phyloP scores from a whole-genome alignment of 2,329 filamentous ascomycete genomes.

The Diaporthe capsici region DNA sequence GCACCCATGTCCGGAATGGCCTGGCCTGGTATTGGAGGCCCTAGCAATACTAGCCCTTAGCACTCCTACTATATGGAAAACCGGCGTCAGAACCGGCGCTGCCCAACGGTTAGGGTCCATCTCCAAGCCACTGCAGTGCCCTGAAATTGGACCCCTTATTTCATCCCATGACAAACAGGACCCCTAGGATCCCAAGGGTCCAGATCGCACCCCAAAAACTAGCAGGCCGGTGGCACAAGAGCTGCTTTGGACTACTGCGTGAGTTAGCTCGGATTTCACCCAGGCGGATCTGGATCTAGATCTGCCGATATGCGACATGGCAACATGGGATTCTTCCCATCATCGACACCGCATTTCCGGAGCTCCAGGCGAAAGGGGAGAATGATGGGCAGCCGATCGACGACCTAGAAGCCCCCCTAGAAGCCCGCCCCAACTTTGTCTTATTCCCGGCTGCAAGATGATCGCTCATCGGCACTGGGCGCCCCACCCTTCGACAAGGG shows the following conservation, averaged over 20 bases:
- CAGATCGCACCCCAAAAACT: neutral
- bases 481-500: constrained; percentile 8
- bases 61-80: neutral
- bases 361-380: neutral
- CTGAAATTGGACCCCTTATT: constrained; percentile 13
- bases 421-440: neutral
- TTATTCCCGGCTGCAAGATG: constrained; percentile 17
- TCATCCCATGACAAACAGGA: constrained; percentile 3
- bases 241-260: neutral
- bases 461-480: constrained; percentile 10
- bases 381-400: constrained; percentile 11
- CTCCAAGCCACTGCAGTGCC: neutral
- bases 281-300: constrained; percentile 7
- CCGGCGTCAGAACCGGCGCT: neutral
- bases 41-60: constrained; percentile 18
- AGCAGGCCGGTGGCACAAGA: neutral
- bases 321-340: constrained; percentile 14
- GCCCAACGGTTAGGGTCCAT: neutral
- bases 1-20: neutral
- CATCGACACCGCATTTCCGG: constrained; percentile 13
- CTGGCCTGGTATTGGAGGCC: neutral
- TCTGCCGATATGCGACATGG: constrained; percentile 6
- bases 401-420: constrained; percentile 17
- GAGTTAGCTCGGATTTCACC: neutral
- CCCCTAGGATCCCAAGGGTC: neutral